Evolutionary conservation across 2,329 filamentous ascomycete species (phyloP).

Genomic region (Bipolaris sorokiniana): DNA sequence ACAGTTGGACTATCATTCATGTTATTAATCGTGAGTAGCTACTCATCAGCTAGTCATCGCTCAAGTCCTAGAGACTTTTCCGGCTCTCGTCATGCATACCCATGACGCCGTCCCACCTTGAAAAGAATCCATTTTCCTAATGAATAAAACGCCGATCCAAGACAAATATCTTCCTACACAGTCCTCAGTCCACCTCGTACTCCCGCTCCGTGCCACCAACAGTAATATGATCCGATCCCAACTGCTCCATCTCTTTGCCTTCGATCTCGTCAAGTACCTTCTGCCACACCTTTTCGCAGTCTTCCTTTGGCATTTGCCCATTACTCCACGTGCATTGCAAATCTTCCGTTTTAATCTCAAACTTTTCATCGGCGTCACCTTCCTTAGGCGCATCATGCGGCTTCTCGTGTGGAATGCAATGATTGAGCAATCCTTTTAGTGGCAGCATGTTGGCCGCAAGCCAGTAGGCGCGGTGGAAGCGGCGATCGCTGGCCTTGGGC

Average conservation of each 20-base stretch:
- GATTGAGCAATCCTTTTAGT: slow-evolving; percentile 25
- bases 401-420: neutral
- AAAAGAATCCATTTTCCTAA: neutral
- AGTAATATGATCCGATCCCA: slow-evolving; percentile 4
- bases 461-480: slow-evolving; percentile 43
- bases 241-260: neutral
- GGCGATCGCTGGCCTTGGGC: slow-evolving; percentile 20
- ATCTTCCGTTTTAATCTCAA: slow-evolving; percentile 13
- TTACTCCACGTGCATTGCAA: slow-evolving; percentile 14
- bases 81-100: neutral
- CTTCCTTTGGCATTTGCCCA: neutral
- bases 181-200: neutral
- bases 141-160: neutral
- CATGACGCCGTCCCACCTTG: neutral
- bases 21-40: neutral
- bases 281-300: slow-evolving; percentile 10
- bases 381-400: slow-evolving; percentile 16
- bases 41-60: neutral
- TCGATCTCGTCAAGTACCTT: neutral
- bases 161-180: no score
- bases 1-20: no score
- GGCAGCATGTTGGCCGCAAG: slow-evolving; percentile 26
- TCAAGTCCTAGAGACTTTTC: neutral
- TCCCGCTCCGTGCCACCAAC: slow-evolving; percentile 7
- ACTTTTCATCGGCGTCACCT: slow-evolving; percentile 6